phyloP scores from a whole-genome alignment of 345 rosid species.

The Acer yangbiense region DNA sequence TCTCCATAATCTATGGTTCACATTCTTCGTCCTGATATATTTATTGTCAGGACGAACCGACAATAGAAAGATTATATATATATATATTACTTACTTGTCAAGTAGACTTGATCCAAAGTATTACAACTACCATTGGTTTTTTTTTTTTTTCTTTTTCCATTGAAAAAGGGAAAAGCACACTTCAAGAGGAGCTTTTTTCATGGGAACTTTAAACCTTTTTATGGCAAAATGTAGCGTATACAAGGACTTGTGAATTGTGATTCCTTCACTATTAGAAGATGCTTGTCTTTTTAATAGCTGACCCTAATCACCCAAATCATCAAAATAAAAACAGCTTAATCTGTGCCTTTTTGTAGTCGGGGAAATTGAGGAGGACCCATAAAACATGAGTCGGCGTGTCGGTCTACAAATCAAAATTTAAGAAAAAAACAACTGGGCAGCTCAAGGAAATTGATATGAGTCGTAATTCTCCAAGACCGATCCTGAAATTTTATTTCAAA shows the following conservation, averaged over 20 bases:
- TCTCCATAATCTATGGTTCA: too few species aligned
- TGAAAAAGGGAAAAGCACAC: background rate
- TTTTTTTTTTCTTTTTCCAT: background rate
- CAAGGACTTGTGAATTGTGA: background rate
- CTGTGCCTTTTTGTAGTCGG: constrained; percentile 9
- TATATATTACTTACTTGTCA: background rate
- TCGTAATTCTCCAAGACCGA: too few species aligned
- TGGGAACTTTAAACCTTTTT: background rate
- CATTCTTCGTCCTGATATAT: too few species aligned
- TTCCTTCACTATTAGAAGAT: constrained; percentile 8
- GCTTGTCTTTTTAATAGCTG: constrained; percentile 16
- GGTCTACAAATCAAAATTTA: background rate
- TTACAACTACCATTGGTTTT: background rate
- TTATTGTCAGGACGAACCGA: too few species aligned
- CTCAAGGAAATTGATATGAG: too few species aligned
- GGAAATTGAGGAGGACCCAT: constrained; percentile 6
- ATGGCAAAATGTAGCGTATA: background rate
- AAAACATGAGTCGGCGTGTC: constrained; percentile 16
- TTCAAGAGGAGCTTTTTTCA: background rate
- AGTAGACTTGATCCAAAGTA: background rate
- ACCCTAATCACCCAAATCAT: constrained; percentile 15
- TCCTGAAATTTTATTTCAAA: too few species aligned
- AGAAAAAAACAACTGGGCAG: too few species aligned
- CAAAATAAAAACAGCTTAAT: constrained; percentile 11
- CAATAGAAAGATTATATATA: too few species aligned